phyloP scores from a whole-genome alignment of 2,329 filamentous ascomycete genomes.

The Apiospora marii region DNA sequence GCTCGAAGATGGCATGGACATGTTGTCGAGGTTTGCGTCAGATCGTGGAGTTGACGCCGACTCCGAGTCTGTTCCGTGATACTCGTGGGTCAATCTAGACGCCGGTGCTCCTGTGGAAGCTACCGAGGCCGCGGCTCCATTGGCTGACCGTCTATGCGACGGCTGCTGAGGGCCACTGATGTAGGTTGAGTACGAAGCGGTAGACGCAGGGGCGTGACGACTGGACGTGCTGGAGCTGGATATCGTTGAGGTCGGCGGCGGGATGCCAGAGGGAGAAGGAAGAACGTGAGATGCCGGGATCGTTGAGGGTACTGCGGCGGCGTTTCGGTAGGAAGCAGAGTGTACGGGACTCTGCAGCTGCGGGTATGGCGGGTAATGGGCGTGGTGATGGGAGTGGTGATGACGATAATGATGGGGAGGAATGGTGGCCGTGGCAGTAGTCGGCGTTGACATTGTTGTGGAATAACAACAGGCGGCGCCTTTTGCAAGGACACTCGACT shows the following conservation, averaged over 20 bases:
- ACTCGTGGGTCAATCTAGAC: slow-evolving; percentile 33
- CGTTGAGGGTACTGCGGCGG: slow-evolving; percentile 34
- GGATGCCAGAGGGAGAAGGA: slow-evolving; percentile 44
- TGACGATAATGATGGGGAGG: slow-evolving; percentile 71
- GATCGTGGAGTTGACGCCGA: slow-evolving; percentile 40
- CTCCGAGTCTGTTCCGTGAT: slow-evolving; percentile 42
- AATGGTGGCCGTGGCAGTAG: slow-evolving; percentile 76
- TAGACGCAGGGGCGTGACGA: slow-evolving; percentile 40
- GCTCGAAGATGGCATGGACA: slow-evolving; percentile 44
- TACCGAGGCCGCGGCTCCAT: slow-evolving; percentile 47
- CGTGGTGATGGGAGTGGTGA: slow-evolving; percentile 66
- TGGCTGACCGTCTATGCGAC: slow-evolving; percentile 35
- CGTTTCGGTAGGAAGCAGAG: slow-evolving; percentile 57
- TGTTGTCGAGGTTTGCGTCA: slow-evolving; percentile 44
- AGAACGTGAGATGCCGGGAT: slow-evolving; percentile 45
- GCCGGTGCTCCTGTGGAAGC: slow-evolving; percentile 39
- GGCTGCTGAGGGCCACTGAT: slow-evolving; percentile 33
- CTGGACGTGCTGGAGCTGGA: slow-evolving; percentile 33
- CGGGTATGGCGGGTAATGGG: slow-evolving; percentile 44
- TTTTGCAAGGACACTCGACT: slow-evolving; percentile 23
- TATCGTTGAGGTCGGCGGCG: slow-evolving; percentile 46
- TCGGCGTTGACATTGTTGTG: slow-evolving; percentile 79
- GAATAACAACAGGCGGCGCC: slow-evolving; percentile 24
- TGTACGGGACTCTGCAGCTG: slow-evolving; percentile 37
- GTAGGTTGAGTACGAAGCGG: slow-evolving; percentile 43